A percentile compares a stretch with the other conserved stretches of the same genome.
Conservation (phyloP, 129 eudicot genomes). For the Flaveria brownii region DNA sequence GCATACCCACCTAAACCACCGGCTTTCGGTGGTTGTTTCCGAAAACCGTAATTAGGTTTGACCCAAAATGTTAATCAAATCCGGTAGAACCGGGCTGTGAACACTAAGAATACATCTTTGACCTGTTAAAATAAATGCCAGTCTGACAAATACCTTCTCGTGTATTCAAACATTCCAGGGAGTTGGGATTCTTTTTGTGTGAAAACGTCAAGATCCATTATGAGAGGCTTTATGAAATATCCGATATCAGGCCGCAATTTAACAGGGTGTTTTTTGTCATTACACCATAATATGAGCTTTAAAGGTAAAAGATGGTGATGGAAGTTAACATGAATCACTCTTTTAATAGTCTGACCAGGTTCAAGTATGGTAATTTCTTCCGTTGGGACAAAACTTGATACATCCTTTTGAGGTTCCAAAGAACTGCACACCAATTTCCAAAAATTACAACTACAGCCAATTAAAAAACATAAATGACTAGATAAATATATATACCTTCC, state of each 20-base stretch:
- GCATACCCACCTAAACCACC: neutral
- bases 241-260: constrained; percentile 93
- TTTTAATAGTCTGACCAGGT: constrained; percentile 57
- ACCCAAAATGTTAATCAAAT: neutral
- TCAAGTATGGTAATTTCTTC: constrained; percentile 65
- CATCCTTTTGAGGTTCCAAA: constrained; percentile 48
- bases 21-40: neutral
- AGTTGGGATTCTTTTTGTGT: constrained; percentile 75
- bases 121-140: neutral
- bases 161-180: constrained; percentile 91
- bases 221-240: constrained; percentile 80
- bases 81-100: neutral
- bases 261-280: constrained; percentile 59
- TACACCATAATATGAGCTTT: constrained; percentile 67
- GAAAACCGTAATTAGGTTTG: neutral
- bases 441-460: constrained; percentile 2
- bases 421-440: constrained; percentile 41
- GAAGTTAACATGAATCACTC: constrained; percentile 76
- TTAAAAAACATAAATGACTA: constrained; percentile 5
- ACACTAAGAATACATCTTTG: neutral
- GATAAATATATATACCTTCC: constrained; percentile 49
- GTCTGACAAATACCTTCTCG: constrained; percentile 53
- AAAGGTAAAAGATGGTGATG: constrained; percentile 93
- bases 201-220: constrained; percentile 58
- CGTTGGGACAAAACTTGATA: constrained; percentile 55